Evolutionary conservation across 1,284 basidiomycete genomes (phyloP), one percentile per base, ranked within the genome.

Genomic region (Ceratobasidium sp.): DNA sequence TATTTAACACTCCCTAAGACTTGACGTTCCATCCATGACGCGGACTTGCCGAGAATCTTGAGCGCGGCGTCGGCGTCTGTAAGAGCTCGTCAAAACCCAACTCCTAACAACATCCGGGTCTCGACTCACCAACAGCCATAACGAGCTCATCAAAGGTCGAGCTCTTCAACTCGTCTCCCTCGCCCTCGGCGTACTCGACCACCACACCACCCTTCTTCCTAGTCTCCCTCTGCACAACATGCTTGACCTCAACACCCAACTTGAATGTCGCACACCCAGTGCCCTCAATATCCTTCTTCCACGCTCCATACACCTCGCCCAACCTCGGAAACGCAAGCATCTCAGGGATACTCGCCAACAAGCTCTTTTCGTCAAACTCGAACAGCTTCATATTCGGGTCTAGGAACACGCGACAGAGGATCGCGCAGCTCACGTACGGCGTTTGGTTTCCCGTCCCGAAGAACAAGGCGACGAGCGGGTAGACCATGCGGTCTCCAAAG

Each of bases 371-470:
- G 63, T 71, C 51, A 31, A 60, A 67, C 28, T 68, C 39, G 31
- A 63, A 75, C 60, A 88, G 81, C 28, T 86, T 83, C 88, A 89
- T 89, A 80, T 86, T 88, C 3, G 88, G 88, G 76, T 89, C 88
- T 81, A 87, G 86, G 80, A 90, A 90, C 13, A 90, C 86, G 0
- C 89, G 86, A 78, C 89, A 89, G 39, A 90, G 81, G 45, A 89
- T 90, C 23, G 88, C 87, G n/a, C 85, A 86, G 0, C 87, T 88
- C 61, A 90, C 86, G 80, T 88, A 88, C 20, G 88, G 88, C 2
- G 88, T 90, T 79, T 89, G 88, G 79, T 90, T 90, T 1, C 89
- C 88, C n/a, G 89, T 89, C 23, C 81, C 79, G 86, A 89, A 82
- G 82, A 90, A 90, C 47, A 90, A 83, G 0, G 89, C 88, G 10